Percentiles rank a stretch among this genome's conserved stretches.
Evolutionary conservation across 108 stramenopile species (phyloP).

Genomic region (Skeletonema costatum): DNA sequence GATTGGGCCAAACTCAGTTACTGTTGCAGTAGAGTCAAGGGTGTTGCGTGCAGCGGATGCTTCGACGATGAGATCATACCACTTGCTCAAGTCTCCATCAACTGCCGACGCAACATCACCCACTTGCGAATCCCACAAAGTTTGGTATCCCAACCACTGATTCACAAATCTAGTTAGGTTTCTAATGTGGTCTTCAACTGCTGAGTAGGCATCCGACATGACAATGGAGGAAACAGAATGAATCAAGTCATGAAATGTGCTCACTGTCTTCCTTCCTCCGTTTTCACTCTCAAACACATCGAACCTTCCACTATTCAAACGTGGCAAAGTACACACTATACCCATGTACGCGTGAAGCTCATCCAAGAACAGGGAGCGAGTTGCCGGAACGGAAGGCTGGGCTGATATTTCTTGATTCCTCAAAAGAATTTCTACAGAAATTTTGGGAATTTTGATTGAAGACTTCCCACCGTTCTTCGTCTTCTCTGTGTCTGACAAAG

Average conservation of each 20-base stretch:
- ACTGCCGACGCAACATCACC: constrained; percentile 76
- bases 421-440: constrained; percentile 77
- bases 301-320: constrained; percentile 86
- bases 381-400: constrained; percentile 70
- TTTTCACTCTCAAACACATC: constrained; percentile 82
- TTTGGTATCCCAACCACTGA: constrained; percentile 95
- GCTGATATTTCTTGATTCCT: constrained; percentile 88
- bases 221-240: constrained; percentile 49
- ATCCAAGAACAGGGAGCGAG: constrained; percentile 71
- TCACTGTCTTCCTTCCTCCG: constrained; percentile 12
- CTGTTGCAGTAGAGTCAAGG: constrained; percentile 84
- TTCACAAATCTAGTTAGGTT: constrained; percentile 74
- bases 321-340: constrained; percentile 79
- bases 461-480: constrained; percentile 19
- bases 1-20: constrained; percentile 88
- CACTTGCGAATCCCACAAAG: constrained; percentile 94
- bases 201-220: constrained; percentile 67
- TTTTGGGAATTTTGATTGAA: constrained; percentile 50
- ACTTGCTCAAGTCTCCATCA: constrained; percentile 85
- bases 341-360: constrained; percentile 84
- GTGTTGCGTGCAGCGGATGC: constrained; percentile 83
- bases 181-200: constrained; percentile 71
- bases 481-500: neutral
- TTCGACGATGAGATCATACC: constrained; percentile 86
- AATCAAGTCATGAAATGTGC: constrained; percentile 64